These are phyloP conservation scores for Chlorella sp. DNA, from an alignment of 139 green algal species.

Conservation along the genomic window DNA sequence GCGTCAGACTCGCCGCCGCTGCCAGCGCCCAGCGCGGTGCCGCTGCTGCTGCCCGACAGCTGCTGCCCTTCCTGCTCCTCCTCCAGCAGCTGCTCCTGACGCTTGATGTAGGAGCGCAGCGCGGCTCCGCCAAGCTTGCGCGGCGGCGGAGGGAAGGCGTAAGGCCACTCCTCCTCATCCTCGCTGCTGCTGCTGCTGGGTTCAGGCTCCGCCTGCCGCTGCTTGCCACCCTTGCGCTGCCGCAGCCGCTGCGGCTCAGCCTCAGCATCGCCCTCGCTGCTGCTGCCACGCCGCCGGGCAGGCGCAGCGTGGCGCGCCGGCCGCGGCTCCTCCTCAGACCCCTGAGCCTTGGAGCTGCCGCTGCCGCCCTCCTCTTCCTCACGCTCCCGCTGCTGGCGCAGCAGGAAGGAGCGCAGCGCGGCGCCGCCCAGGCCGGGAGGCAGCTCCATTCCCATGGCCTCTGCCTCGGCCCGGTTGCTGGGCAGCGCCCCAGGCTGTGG, in stretches of 20 bases:
- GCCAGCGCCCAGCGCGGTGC: conserved; percentile 25
- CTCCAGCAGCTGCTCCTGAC: conserved; percentile 13
- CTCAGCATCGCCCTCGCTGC: no score
- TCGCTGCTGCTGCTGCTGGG: conserved; percentile 6
- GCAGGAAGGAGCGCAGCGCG: conserved; percentile 1
- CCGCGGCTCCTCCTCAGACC: no score
- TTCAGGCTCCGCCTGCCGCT: background rate
- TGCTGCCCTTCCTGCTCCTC: background rate
- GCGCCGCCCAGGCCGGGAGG: conserved; percentile 12
- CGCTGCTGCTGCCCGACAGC: conserved; percentile 19
- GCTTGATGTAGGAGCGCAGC: conserved; percentile 19
- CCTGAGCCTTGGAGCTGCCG: background rate
- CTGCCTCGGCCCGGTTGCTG: no score
- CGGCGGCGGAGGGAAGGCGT: background rate
- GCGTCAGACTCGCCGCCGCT: background rate
- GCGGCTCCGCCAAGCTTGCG: conserved; percentile 24
- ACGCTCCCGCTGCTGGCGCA: background rate
- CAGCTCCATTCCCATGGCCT: background rate
- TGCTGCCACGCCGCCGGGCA: no score
- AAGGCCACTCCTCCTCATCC: background rate
- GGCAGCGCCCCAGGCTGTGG: no score
- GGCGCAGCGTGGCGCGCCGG: no score
- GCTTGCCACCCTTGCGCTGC: background rate
- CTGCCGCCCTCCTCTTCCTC: background rate
- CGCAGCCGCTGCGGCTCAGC: background rate